Base-by-base conservation (phyloP, 2,329 filamentous ascomycete species). In the Tetracladium maxilliforme region DNA sequence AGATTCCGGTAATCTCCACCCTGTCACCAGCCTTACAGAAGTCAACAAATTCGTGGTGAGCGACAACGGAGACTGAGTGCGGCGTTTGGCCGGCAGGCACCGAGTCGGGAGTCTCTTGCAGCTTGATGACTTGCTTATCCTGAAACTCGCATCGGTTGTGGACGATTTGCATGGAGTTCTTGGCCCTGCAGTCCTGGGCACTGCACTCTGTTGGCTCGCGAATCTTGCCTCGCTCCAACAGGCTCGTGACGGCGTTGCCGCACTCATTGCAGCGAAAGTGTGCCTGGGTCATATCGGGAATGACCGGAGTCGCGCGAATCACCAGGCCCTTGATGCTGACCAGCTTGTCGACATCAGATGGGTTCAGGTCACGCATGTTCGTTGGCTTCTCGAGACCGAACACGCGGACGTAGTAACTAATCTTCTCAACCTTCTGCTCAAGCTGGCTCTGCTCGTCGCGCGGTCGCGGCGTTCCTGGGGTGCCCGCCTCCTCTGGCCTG, bases 251-350 rank as follows among this genome's bases (percentile, higher is more conserved):
- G 4, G 81, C 87, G 51, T 94, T 83, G 42, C 84, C 83, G 54
- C 90, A 98, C 14, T 87, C 71, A 30, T 83, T 81, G 55, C 90
- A 98, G 34, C 82, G 79, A 69, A 98, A 98, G 56, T 93, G 94
- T 1, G 90, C 90, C 46, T 93, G 82, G 54, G 92, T 94, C 92
- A 98, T 98, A 42, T 98, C 90, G 1, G 90, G 90, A 35, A 98
- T 95, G 36, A 98, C 81, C 1, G 90, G 84, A 0, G 90, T 95
- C 4, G 90, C 80, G 33, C 90, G 75, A 42, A 98, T 98, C 32
- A 98, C 90, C 10, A 98, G 64, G 22, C 90, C 90, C 53, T 95
- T 98, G 52, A 98, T 76, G 36, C 77, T 82, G 36, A 98, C 77
- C 36, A 98, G 68, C 45, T 92, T 92, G 52, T 98, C 92, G 70